Base-by-base conservation (phyloP, 2,329 filamentous ascomycete genomes). In the Talaromyces verruculosus region DNA sequence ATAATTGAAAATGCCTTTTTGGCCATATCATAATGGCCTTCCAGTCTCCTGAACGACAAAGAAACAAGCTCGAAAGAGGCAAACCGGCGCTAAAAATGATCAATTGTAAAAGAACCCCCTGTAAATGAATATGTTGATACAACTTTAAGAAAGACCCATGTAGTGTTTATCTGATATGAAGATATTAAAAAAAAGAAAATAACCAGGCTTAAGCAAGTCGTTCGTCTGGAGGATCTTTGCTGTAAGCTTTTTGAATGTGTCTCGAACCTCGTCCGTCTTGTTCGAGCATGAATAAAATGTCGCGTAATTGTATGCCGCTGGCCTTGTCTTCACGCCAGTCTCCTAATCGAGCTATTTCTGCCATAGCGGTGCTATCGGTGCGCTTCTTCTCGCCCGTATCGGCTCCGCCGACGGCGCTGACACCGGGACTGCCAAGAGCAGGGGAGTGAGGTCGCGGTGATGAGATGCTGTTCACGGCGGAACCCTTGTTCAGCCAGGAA, bases 241-340 rank as follows among this genome's bases (percentile, higher is more conserved):
- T 74, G 66, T 81, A 80, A 11, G 77, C 80, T 69, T 78, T 77
- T 68, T 81, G 77, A 62, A 82, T 74, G 71, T 81, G 78, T 49
- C 77, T 76, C 45, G 74, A 72, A 25, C 77, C 79, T 67, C 78
- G 84, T 1, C 91, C 90, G 74, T 96, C 92, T 61, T 88, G 83
- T 76, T 97, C 93, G 57, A 97, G 83, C 67, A 91, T 91, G 22
- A 87, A 83, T 17, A 96, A 82, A 81, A 93, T 88, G 77, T 97
- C 94, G 64, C 94, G 86, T 62, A 96, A 82, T 79, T 97, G 93
- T 58, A 97, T 91, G 30, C 89, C 89, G 70, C 84, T 86, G 37
- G 92, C 92, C 74, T 87, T 88, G 72, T 92, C 89, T 77, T 97
- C 93, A 67, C 91, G 86, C 85, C 89, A 91, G 17, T 85, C 84